Percentiles rank a stretch among this genome's conserved stretches.
Evolutionary conservation across 2,329 filamentous ascomycete species (phyloP).

Genomic region (Grosmannia penicillata): DNA sequence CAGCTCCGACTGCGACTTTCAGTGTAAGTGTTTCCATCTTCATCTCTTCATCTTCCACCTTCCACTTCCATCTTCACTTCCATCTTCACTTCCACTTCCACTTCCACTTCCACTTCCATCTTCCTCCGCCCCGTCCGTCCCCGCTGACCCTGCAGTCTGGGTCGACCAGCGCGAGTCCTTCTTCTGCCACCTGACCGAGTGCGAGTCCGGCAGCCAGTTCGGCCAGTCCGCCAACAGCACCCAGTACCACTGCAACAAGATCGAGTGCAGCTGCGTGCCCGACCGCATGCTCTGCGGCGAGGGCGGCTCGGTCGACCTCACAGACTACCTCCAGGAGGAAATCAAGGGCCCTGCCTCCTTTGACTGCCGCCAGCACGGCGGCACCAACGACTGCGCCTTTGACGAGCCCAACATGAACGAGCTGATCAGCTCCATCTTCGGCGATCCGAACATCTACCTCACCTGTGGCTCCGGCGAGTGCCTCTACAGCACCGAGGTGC

Average conservation of each 20-base stretch:
- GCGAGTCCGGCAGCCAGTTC: conserved; percentile 56
- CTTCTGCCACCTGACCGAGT: conserved; percentile 80
- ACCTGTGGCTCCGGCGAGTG: conserved; percentile 81
- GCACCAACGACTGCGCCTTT: conserved; percentile 58
- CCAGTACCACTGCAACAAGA: conserved; percentile 68
- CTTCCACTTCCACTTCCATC: neutral
- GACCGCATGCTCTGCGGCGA: conserved; percentile 91
- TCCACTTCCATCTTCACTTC: neutral
- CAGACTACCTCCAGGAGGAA: conserved; percentile 67
- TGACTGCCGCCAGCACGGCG: conserved; percentile 53
- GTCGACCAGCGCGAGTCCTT: conserved; percentile 89
- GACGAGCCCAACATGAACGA: conserved; percentile 87
- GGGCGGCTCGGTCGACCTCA: conserved; percentile 79
- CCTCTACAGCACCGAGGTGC: conserved; percentile 81
- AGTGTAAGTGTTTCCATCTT: conserved; percentile 46
- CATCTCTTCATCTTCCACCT: neutral
- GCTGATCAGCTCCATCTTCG: conserved; percentile 77
- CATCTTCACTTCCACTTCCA: neutral
- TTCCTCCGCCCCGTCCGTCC: too few relatives aligned
- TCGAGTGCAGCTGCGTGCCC: conserved; percentile 76
- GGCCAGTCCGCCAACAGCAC: conserved; percentile 64
- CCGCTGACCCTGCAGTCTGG: conserved; percentile 52
- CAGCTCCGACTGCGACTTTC: conserved; percentile 73
- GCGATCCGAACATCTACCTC: conserved; percentile 76
- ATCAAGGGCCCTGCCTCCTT: conserved; percentile 86